phyloP scores from a whole-genome alignment of 345 rosid genomes.

The Gossypium longicalyx region DNA sequence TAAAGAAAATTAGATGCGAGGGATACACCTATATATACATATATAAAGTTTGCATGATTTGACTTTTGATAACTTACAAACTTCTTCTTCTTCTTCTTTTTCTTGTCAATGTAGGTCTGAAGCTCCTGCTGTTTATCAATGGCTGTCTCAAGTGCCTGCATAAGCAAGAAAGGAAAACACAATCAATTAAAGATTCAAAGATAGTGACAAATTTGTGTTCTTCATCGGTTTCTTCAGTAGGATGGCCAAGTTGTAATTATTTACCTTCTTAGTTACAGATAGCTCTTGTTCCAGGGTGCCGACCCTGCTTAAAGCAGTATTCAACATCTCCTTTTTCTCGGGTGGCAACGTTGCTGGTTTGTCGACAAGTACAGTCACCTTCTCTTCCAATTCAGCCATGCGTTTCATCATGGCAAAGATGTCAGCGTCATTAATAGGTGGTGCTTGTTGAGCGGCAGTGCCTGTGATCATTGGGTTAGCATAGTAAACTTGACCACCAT shows the following conservation, averaged over 20 bases:
- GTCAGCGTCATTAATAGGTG: slow-evolving; percentile 42
- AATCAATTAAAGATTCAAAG: background rate
- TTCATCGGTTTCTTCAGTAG: background rate
- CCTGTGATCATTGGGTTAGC: slow-evolving; percentile 29
- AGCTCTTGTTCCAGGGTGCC: slow-evolving; percentile 57
- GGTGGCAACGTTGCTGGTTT: slow-evolving; percentile 39
- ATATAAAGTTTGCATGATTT: background rate
- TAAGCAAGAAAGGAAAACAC: background rate
- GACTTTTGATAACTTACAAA: slow-evolving; percentile 19
- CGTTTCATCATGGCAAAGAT: slow-evolving; percentile 62
- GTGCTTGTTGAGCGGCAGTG: slow-evolving; percentile 18
- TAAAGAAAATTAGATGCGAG: slow-evolving; percentile 24
- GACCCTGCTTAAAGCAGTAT: slow-evolving; percentile 55
- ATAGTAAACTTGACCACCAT: slow-evolving; percentile 36
- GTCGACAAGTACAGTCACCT: slow-evolving; percentile 33
- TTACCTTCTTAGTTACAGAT: slow-evolving; percentile 65
- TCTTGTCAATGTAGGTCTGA: slow-evolving; percentile 42
- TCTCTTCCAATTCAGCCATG: slow-evolving; percentile 73
- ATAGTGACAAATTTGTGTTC: background rate
- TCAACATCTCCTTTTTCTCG: slow-evolving; percentile 68
- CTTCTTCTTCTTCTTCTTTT: slow-evolving; percentile 44
- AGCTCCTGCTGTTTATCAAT: slow-evolving; percentile 42
- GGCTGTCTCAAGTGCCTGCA: slow-evolving; percentile 56
- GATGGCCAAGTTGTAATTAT: background rate
- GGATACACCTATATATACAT: background rate